Evolutionary conservation across 2,329 filamentous ascomycete species (phyloP), one percentile per base, ranked within the genome.

Genomic region (Penicillium sp.): DNA sequence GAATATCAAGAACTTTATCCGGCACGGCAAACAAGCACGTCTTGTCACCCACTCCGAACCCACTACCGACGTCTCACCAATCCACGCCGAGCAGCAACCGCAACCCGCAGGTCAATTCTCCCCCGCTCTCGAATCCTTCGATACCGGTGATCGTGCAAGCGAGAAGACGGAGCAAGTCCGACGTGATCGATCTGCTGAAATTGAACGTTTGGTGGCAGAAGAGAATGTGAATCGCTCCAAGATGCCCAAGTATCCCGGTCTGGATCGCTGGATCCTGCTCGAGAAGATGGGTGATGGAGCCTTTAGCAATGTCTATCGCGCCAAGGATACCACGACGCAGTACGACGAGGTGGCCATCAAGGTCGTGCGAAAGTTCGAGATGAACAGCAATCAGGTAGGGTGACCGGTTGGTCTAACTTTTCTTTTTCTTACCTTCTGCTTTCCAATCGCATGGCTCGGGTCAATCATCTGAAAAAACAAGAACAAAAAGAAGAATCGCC

Each of bases 201-300:
- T 96, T 23, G 86, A 89, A 65, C 84, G 86, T 61, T 84, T 97
- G 32, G 83, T 98, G 1, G 88, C 89, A 46, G 93, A 97, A 66
- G 93, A 97, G 75, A 88, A 89, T 50, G 86, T 87, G 62, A 88
- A 76, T 70, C 87, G 84, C 68, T 82, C 82, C 65, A 95, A 90
- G 69, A 84, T 97, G 63, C 91, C 93, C 32, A 80, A 76, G 58
- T 95, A 95, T 62, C 87, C 88, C 0, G 88, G 88, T 29, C 74
- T 95, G 31, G 89, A 95, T 60, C 76, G 90, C 63, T 98, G 87
- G 85, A 81, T 85, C 44, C 75, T 96, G 27, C 49, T 93, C 42
- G 90, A 95, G 72, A 97, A 97, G 79, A 98, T 98, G 91, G 93
- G 93, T 55, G 93, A 97, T 59, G 93, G 93, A 51, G 93, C 93